Percentiles rank a stretch among this genome's conserved stretches.
phyloP scores from a whole-genome alignment of 805 yeast species.

The Candida sithepensis region DNA sequence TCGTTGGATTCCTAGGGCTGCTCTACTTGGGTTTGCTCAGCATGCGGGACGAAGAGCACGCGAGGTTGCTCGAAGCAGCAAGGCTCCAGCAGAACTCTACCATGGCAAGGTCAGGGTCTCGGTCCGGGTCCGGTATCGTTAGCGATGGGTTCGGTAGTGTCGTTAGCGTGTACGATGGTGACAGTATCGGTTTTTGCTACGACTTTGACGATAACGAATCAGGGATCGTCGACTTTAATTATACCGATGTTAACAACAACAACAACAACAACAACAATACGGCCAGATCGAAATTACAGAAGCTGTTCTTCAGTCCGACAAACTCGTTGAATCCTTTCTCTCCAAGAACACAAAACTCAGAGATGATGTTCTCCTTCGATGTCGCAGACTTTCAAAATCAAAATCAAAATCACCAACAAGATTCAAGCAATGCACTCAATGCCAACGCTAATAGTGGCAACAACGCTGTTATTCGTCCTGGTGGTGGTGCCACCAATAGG shows the following conservation, averaged over 20 bases:
- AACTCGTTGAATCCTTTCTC: neutral
- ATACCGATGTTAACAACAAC: neutral
- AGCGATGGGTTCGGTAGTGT: neutral
- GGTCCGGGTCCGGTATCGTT: neutral
- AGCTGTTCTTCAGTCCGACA: neutral
- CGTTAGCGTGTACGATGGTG: neutral
- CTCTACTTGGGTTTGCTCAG: neutral
- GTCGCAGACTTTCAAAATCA: neutral
- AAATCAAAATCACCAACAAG: neutral
- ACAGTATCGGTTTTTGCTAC: neutral
- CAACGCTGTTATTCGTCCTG: too few species aligned
- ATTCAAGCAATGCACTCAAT: neutral
- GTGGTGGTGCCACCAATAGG: too few species aligned
- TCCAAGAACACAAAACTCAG: slow-evolving; percentile 4
- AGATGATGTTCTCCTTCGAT: slow-evolving; percentile 8
- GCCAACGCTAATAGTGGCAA: neutral
- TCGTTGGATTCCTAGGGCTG: neutral
- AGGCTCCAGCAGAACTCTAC: neutral
- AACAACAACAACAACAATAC: neutral
- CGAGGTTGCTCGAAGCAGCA: neutral
- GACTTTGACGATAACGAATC: neutral
- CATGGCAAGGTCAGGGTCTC: neutral
- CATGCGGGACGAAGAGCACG: neutral
- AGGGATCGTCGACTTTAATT: neutral
- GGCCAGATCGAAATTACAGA: neutral